Evolutionary conservation across 2,329 filamentous ascomycete genomes (phyloP).

Genomic region (Diatrype stigma): DNA sequence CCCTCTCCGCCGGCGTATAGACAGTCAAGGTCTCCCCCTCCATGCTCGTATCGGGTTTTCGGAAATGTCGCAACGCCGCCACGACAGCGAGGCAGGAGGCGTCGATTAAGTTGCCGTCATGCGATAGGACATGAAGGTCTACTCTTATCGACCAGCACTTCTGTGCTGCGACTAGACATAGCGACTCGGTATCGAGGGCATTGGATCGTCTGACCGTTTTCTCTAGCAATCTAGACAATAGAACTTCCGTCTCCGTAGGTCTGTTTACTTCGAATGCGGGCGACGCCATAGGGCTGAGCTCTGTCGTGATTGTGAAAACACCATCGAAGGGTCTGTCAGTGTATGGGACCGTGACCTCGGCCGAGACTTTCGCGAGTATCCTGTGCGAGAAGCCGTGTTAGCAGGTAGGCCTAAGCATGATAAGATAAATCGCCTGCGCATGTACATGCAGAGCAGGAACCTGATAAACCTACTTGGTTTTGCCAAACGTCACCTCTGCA

Average conservation of each 20-base stretch:
- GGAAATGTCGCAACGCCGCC: constrained; percentile 84
- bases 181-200: constrained; percentile 89
- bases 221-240: constrained; percentile 84
- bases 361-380: constrained; percentile 78
- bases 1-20: constrained; percentile 78
- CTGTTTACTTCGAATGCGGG: constrained; percentile 85
- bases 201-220: constrained; percentile 90
- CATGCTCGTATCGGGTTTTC: constrained; percentile 82
- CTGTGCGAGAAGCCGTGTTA: constrained; percentile 40
- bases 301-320: constrained; percentile 86
- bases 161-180: constrained; percentile 85
- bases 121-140: constrained; percentile 85
- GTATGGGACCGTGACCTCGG: constrained; percentile 82
- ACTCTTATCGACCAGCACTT: constrained; percentile 91
- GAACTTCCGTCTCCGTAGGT: constrained; percentile 76
- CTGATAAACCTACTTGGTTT: constrained; percentile 77
- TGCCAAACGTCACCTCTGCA: constrained; percentile 81
- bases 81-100: constrained; percentile 82
- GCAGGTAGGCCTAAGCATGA: constrained; percentile 5
- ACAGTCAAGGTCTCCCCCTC: constrained; percentile 81
- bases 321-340: constrained; percentile 91
- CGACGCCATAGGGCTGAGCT: constrained; percentile 88
- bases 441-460: neutral
- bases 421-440: too few species aligned
- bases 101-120: constrained; percentile 88